Evolutionary conservation across 768 basidiomycete genomes (phyloP).

Genomic region (Panaeolus cyanescens): DNA sequence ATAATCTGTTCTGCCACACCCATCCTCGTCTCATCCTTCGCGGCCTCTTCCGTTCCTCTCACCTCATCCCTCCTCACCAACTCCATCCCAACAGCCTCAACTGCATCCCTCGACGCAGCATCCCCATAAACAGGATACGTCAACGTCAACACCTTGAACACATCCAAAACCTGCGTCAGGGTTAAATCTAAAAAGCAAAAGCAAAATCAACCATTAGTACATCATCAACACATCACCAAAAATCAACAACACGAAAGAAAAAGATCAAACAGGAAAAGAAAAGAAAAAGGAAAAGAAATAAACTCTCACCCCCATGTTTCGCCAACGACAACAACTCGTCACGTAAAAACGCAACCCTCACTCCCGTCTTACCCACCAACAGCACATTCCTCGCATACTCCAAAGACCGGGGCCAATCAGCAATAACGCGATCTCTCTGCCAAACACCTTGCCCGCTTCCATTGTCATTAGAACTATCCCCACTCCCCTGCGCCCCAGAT

Average conservation of each 20-base stretch:
- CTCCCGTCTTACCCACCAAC: conserved; percentile 54
- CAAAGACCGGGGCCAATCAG: conserved; percentile 57
- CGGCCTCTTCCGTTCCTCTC: conserved; percentile 40
- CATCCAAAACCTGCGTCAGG: conserved; percentile 61
- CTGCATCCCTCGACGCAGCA: conserved; percentile 65
- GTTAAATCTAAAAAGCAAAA: conserved; percentile 58
- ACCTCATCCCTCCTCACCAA: conserved; percentile 65
- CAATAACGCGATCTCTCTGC: conserved; percentile 54
- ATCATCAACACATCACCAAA: no score
- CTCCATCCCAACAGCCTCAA: conserved; percentile 65
- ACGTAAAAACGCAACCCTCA: conserved; percentile 57
- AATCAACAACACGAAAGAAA: background rate
- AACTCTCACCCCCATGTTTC: conserved; percentile 54
- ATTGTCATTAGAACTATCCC: conserved; percentile 31
- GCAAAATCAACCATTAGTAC: no score
- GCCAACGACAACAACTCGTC: conserved; percentile 63
- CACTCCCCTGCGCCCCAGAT: conserved; percentile 39
- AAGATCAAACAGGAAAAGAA: background rate
- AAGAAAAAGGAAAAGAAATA: conserved; percentile 1
- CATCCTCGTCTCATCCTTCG: conserved; percentile 44
- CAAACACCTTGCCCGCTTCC: conserved; percentile 43
- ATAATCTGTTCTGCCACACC: conserved; percentile 72
- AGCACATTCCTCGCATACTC: conserved; percentile 53
- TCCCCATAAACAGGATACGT: conserved; percentile 85
- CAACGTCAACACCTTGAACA: conserved; percentile 71